Evolutionary conservation across 345 rosid genomes (phyloP).

Genomic region (Syzygium grande): DNA sequence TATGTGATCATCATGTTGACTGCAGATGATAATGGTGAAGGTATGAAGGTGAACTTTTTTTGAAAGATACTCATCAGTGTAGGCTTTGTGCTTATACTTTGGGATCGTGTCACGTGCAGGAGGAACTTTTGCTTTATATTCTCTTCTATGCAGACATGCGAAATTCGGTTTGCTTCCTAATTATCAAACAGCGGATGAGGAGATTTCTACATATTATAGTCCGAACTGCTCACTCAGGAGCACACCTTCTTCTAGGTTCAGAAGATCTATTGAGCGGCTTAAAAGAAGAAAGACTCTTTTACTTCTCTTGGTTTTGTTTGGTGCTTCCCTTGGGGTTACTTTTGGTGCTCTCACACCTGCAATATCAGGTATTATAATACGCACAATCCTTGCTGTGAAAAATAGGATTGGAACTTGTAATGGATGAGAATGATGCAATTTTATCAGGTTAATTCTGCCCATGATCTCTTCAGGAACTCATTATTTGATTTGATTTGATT

Average conservation of each 20-base stretch:
- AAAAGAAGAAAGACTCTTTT: conserved; percentile 59
- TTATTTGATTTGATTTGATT: conserved; percentile 10
- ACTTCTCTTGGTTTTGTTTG: conserved; percentile 66
- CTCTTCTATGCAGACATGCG: conserved; percentile 77
- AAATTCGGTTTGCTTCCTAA: conserved; percentile 83
- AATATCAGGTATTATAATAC: conserved; percentile 44
- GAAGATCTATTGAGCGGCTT: conserved; percentile 46
- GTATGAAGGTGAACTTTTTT: conserved; percentile 15
- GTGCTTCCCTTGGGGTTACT: conserved; percentile 51
- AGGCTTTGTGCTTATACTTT: conserved; percentile 1
- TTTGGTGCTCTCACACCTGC: conserved; percentile 85
- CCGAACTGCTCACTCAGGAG: conserved; percentile 36
- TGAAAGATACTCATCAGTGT: not conserved
- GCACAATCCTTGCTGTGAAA: not conserved
- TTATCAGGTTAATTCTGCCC: not conserved
- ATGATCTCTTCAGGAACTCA: not conserved
- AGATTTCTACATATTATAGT: conserved; percentile 63
- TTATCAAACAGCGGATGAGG: conserved; percentile 91
- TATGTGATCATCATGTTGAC: conserved; percentile 51
- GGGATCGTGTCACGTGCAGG: conserved; percentile 39
- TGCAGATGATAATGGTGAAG: conserved; percentile 85
- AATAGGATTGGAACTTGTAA: not conserved
- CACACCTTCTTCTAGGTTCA: conserved; percentile 31
- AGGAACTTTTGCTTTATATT: conserved; percentile 76
- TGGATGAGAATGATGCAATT: not conserved